Base-by-base conservation (phyloP, 2,329 filamentous ascomycete genomes). In the Trichoderma koningiopsis region DNA sequence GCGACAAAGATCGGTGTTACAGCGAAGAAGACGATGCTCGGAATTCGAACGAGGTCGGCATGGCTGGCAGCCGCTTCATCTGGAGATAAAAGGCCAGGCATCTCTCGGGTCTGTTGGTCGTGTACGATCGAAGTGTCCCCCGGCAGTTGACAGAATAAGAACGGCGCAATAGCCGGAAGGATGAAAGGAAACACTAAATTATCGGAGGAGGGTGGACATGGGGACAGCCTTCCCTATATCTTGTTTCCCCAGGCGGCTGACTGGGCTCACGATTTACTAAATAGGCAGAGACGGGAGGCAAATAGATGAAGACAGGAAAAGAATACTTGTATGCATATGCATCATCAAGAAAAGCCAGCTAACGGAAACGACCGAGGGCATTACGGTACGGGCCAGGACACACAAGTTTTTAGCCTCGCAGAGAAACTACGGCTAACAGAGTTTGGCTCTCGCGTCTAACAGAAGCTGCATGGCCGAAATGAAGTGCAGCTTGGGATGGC, bases 11-110 rank as follows among this genome's bases (percentile, higher is more conserved):
- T 71, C 16, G 82, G 81, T 6, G 81, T 82, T 1, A 83, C 22
- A 60, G 78, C 72, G 63, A 83, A 82, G 75, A 84, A 84, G 52
- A 83, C 71, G 33, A 81, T 80, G 40, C 79, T 81, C 22, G 82
- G 80, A 19, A 77, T 73, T 27, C 77, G 75, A 43, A 83, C 80
- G 68, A 79, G 77, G 71, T 77, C 72, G 19, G 80, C 77, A 72
- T 82, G 81, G 72, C 75, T 82, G 56, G 79, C 76, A 16, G 74
- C 76, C 14, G 75, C 57, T 31, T 33, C 60, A 5, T 66, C 62
- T 24, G 68, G 62, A n/a, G 68, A 22, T n/a, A 66, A 31, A 40
- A 65, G 52, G 24, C 49, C 27, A 27, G 64, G 24, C 64, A 68
- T 68, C 22, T 40, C 64, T 67, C 2, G 5, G 40, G 10, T n/a